These are phyloP conservation scores for Spatholobus suberectus DNA, from an alignment of 306 rosid species.

Conservation along the genomic window DNA sequence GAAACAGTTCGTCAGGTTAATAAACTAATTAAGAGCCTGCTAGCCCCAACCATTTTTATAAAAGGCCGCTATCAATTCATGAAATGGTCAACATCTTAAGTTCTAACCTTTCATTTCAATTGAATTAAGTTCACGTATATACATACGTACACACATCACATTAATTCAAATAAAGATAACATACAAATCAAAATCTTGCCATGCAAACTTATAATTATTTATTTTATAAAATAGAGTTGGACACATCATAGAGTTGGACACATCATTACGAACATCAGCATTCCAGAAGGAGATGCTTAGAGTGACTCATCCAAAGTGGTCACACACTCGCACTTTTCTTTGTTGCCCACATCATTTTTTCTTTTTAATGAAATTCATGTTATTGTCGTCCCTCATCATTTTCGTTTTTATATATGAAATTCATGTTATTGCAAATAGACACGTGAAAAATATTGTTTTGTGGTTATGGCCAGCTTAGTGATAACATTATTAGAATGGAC, in stretches of 20 bases:
- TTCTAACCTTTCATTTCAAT: background rate
- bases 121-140: background rate
- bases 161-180: background rate
- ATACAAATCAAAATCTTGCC: background rate
- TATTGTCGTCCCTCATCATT: too few species aligned
- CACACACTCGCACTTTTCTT: background rate
- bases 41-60: background rate
- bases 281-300: conserved; percentile 13
- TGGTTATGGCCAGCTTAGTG: background rate
- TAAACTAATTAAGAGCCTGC: background rate
- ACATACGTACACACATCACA: background rate
- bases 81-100: conserved; percentile 2
- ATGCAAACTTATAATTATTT: background rate
- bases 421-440: background rate
- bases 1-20: background rate
- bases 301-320: too few species aligned
- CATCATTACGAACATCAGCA: background rate
- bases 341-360: background rate
- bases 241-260: too few species aligned
- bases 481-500: too few species aligned
- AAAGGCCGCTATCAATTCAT: background rate
- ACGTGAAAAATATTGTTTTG: background rate
- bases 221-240: background rate
- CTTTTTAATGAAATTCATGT: too few species aligned
- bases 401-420: too few species aligned